Base-by-base conservation (phyloP, 345 rosid species). In the Gynandropsis gynandra region DNA sequence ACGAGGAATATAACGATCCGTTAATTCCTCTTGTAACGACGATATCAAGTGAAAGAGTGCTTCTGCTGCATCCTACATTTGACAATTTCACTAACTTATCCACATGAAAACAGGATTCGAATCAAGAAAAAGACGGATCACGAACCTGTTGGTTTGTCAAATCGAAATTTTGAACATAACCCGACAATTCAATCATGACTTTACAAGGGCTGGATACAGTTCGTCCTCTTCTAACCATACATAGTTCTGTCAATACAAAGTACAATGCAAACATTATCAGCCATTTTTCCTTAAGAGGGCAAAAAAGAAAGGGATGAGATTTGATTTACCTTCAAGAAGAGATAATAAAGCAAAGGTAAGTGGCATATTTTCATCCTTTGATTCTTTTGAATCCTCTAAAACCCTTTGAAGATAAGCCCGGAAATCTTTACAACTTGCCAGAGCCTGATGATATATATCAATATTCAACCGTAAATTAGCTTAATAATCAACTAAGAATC, bases 41-140 rank as follows among this genome's bases (percentile, higher is more conserved):
- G 83, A 78, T 20, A 82, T 65, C 10, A 90, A 73, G 72, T 78
- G 92, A 75, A 82, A 87, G 65, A 90, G 71, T 15, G 96, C 98
- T 80, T 90, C 96, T 16, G 76, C 85, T 39, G 96, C 95, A 74
- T 90, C 96, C 98, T 90, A 66, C 34, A 29, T 40, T 52, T 9
- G 42, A 41, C 44, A 39, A 42, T 38, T 54, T 41, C 40, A 53
- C 54, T 17, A 53, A 50, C 70, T 59, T 21, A 34, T 1, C 17
- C 9, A 32, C 13, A 1, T n/a, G 42, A 5, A 1, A 17, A 8
- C 1, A 51, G 11, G 3, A 47, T 13, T 27, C 32, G 13, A 9
- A 36, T 36, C 5, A 7, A 36, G 11, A 36, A 55, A 47, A 31
- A 49, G 10, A 43, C 16, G 53, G 18, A 5, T 12, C 39, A 42